Evolutionary conservation across 495 filamentous ascomycete species (phyloP).

Genomic region (Durotheca rogersii): DNA sequence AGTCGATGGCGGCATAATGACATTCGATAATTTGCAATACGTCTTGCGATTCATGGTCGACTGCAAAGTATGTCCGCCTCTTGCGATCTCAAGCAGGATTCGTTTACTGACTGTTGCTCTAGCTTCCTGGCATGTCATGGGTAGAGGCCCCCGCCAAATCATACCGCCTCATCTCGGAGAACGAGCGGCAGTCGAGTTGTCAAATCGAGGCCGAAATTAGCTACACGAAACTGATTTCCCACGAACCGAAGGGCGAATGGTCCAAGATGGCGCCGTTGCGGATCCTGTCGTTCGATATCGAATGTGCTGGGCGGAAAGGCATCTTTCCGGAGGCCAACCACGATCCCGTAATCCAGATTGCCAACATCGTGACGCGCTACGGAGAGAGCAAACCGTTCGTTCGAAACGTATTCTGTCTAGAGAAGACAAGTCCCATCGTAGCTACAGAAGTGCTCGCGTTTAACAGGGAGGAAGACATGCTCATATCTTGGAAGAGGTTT

Average conservation of each 20-base stretch:
- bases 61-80: constrained; percentile 58
- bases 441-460: constrained; percentile 91
- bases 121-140: constrained; percentile 96
- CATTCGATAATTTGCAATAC: constrained; percentile 95
- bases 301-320: constrained; percentile 95
- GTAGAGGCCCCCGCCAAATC: constrained; percentile 76
- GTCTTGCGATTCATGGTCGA: constrained; percentile 98
- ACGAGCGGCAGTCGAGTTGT: constrained; percentile 78
- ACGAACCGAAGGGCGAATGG: constrained; percentile 91
- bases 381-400: constrained; percentile 95
- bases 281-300: constrained; percentile 95
- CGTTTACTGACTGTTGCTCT: constrained; percentile 20
- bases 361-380: constrained; percentile 94
- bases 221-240: constrained; percentile 81
- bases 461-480: constrained; percentile 77
- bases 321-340: constrained; percentile 90
- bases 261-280: constrained; percentile 96
- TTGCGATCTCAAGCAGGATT: background rate
- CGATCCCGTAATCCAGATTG: constrained; percentile 97
- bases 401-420: constrained; percentile 92
- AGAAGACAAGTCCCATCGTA: constrained; percentile 87
- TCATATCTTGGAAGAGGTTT: constrained; percentile 86
- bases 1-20: constrained; percentile 68
- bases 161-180: constrained; percentile 63
- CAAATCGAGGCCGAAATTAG: constrained; percentile 89